A percentile compares a stretch with the other conserved stretches of the same genome.
Conservation (phyloP, 176 grass and related monocot species). For the Aegilops tauschii region DNA sequence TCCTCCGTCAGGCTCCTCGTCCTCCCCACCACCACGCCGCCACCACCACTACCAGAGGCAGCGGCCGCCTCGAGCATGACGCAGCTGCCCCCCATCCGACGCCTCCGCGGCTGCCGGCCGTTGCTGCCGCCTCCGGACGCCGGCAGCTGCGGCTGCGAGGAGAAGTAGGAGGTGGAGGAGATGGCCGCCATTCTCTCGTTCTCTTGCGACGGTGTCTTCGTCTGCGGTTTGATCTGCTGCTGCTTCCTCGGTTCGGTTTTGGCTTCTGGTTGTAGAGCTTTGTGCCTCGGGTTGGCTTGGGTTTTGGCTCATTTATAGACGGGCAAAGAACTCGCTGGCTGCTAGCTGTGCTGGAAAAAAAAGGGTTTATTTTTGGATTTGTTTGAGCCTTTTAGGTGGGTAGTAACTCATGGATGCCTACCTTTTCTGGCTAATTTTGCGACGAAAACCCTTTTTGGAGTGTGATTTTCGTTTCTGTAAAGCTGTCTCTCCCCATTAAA, state of each 20-base stretch:
- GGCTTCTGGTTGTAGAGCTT: too few species aligned
- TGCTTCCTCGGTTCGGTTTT: too few species aligned
- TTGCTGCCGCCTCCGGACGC: neutral
- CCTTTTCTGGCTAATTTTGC: neutral
- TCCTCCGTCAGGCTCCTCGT: conserved; percentile 70
- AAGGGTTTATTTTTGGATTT: neutral
- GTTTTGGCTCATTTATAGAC: conserved; percentile 37
- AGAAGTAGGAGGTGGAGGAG: conserved; percentile 47
- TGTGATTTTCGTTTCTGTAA: neutral
- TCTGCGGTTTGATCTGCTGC: neutral
- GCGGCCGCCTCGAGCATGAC: conserved; percentile 54
- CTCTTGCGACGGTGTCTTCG: too few species aligned
- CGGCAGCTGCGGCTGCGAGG: conserved; percentile 30
- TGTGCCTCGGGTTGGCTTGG: neutral
- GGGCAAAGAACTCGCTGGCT: neutral
- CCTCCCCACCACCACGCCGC: conserved; percentile 29
- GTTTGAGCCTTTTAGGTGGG: neutral
- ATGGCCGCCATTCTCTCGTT: conserved; percentile 35
- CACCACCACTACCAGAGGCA: neutral
- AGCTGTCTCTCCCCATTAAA: neutral
- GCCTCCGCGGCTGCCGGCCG: neutral
- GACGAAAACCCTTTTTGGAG: neutral
- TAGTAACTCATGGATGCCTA: neutral
- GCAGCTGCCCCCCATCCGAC: conserved; percentile 29
- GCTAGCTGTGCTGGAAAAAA: neutral